Evolutionary conservation across 495 filamentous ascomycete genomes (phyloP), one percentile per base, ranked within the genome.

Genomic region (Rusavskia elegans): DNA sequence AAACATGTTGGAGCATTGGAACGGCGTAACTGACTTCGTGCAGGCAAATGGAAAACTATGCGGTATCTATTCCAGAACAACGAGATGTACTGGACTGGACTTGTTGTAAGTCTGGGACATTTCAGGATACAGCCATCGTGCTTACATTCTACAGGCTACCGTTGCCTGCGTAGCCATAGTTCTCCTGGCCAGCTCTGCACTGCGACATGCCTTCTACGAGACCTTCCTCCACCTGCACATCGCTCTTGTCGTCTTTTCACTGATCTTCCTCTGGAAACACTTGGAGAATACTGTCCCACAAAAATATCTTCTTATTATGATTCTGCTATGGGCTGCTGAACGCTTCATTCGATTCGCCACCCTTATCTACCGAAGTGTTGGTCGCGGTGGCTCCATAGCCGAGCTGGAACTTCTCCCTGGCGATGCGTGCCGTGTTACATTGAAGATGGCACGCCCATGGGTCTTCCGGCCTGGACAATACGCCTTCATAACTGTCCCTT

Each of bases 131-230:
- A 3, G n/a, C 30, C 29, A 48, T 49, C 39, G 53, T 13, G 54
- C 56, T 46, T 9, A 62, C 23, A 23, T 45, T 38, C 19, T 54
- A 16, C 44, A 76, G 73, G 67, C 64, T 44, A 61, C 66, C 10
- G 61, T 78, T 16, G 76, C 75, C 14, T 67, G 89, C 53, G 59
- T 88, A 32, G 54, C 83, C 25, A 58, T 87, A 41, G 54, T 76
- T 21, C 16, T 72, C 4, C 74, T 77, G 45, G 83, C 89, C 27
- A 70, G 82, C 13, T 86, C 86, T 1, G 77, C 85, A 4, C 59
- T 98, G 41, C 80, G 92, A 36, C 90, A 95, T 65, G 89, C 90
- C 17, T 95, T 94, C 66, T 97, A 98, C 66, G 93, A 97, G 66
- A 86, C 83, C 0, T 98, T 97, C 68, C 71, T 97, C 52, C 80